A percentile compares a stretch with the other conserved stretches of the same genome.
Evolutionary conservation across 2,329 filamentous ascomycete genomes (phyloP).

Genomic region (Penicillium sp.): DNA sequence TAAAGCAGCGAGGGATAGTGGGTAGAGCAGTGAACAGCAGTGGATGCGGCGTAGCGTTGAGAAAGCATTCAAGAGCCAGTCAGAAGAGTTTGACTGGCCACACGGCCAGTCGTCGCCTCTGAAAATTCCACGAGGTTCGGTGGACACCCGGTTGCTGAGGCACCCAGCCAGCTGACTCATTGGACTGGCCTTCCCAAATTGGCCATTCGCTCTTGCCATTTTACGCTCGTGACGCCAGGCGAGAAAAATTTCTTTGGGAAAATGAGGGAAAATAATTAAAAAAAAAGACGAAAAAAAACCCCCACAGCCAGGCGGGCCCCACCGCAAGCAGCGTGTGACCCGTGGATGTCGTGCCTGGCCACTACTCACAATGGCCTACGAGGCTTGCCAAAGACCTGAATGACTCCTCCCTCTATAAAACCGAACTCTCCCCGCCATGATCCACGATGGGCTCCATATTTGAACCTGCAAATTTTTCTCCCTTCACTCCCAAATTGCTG

Average conservation of each 20-base stretch:
- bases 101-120: not conserved
- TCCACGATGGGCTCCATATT: conserved; percentile 12
- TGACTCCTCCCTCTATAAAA: conserved; percentile 26
- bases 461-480: conserved; percentile 3
- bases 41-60: not conserved
- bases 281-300: conserved; percentile 9
- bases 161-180: conserved; percentile 14
- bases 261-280: conserved; percentile 11
- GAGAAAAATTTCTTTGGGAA: not conserved
- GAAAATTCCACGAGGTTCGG: not conserved
- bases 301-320: conserved; percentile 13
- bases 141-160: conserved; percentile 12
- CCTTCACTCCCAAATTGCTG: not conserved
- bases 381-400: conserved; percentile 2
- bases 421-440: conserved; percentile 17
- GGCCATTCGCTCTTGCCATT: conserved; percentile 6
- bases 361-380: conserved; percentile 1
- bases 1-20: conserved; percentile 20
- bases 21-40: conserved; percentile 9
- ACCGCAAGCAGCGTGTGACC: conserved; percentile 26
- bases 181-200: not conserved
- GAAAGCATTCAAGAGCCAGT: conserved; percentile 5
- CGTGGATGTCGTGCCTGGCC: conserved; percentile 26
- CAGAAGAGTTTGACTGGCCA: not conserved
- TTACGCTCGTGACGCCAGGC: conserved; percentile 18